Base-by-base conservation (phyloP, 805 yeast genomes). In the Saccharomycopsis sp. region DNA sequence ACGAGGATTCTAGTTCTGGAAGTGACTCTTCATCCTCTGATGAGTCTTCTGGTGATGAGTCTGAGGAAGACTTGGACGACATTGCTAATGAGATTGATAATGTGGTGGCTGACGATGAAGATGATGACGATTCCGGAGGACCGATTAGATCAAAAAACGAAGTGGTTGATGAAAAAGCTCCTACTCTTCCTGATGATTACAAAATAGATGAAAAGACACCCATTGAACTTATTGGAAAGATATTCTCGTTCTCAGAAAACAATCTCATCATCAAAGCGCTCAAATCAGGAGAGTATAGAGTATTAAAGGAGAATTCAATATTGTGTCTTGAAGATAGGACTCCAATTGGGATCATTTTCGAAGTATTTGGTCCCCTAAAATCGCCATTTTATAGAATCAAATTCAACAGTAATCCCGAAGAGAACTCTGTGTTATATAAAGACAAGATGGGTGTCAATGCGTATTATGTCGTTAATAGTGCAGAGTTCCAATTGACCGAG, bases 311-410 rank as follows among this genome's bases (percentile, higher is more conserved):
- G 56, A 86, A 85, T 15, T 85, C 96, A 0, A 75, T 93, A 0
- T 76, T 93, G 2, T 89, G 97, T 66, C 79, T 91, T 52, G 85
- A 83, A 62, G 90, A 89, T 67, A 76, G 86, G 52, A 76, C 80
- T 1, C 72, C 86, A 0, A 65, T 94, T 15, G 98, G 98, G 0
- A 84, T 86, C 0, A 73, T 93, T 8, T 87, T 83, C 67, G 99
- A 94, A 69, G 89, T 90, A 0, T 90, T 94, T 74, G 99, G 99
- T 0, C 86, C 89, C 9, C 78, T 94, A 3, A 87, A 88, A 62
- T 71, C 81, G 19, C 99, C 99, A 0, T 75, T 85, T 52, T 92
- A 90, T 69, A 77, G 96, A 47, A 86, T 94, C 1, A 83, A 84
- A 59, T 83, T 89, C 67, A 78, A 80, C 58, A 63, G 75, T 1